Evolutionary conservation across 805 yeast species (phyloP), one percentile per base, ranked within the genome.

Genomic region (Candida krabiensis): DNA sequence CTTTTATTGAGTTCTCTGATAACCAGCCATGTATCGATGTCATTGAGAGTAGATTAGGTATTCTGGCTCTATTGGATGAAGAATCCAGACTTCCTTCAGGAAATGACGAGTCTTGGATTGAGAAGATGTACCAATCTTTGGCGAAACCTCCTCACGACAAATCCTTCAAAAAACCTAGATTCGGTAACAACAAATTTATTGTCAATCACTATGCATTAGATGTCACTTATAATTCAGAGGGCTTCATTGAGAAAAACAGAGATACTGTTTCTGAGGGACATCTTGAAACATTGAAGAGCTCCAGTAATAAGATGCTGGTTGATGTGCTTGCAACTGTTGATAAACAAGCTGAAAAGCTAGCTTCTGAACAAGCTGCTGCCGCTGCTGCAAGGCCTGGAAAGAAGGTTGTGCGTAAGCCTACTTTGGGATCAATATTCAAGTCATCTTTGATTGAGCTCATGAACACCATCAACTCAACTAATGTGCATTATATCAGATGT

Each of bases 251-350:
- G 67, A 91, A 91, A 70, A 91, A 91, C 60, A 80, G 98, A 69
- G 99, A 91, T 63, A 88, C 98, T 6, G 97, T 91, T 35, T 90
- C 96, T 14, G 99, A 91, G 56, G 96, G 96, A 18, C 95, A 89
- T 55, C 67, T 91, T 45, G 96, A 88, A 45, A 89, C 87, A 8
- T 74, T 91, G 65, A 80, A 77, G 53, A 75, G 75, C 12, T 67
- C 96, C 0, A 69, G 75, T 13, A 89, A 86, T 60, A 75, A 70
- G 15, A 74, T 91, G 55, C 66, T 91, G 53, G 63, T 66, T 38
- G 78, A 77, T 16, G 78, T 91, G 23, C 66, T 91, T 40, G 71
- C 75, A 3, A 80, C 81, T 28, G 70, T 83, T 41, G 91, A 82
- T 35, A 73, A 70, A 46, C 73, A 69, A 43, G 73, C 79, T 2